Evolutionary conservation across 164 flowering plant species (phyloP), one percentile per base, ranked within the genome.

Genomic region (Aristolochia contorta): DNA sequence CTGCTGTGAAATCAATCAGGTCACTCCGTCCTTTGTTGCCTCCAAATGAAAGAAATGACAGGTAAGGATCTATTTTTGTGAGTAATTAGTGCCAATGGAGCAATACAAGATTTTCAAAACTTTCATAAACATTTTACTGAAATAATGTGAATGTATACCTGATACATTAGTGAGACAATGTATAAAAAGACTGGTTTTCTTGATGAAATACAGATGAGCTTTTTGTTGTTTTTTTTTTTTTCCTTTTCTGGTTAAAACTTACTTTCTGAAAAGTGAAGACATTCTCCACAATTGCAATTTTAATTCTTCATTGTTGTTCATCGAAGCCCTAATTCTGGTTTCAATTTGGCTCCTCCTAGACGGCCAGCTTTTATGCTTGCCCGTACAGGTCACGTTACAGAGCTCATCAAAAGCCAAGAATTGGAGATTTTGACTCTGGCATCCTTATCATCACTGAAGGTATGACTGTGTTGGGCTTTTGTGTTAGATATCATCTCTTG

Each of bases 341-440:
- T 22, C 43, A 6, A 16, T 16, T 62, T 27, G 30, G 32, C 45
- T 18, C 5, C 53, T 20, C 68, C 71, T 79, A 92, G 98, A 77
- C 77, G 79, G 58, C 85, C 84, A 33, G 96, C 87, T 33, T 88
- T 74, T 82, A 91, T 72, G 23, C 80, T 76, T 52, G 81, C 87
- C 72, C 85, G 77, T 60, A 75, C 63, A 25, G 72, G 73, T 53
- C 75, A 57, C 24, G 73, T 78, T 14, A 69, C 77, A 19, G 78
- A 82, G 18, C 68, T 76, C 47, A 73, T 90, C 14, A 62, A 30
- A 47, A 67, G 47, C 63, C 84, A 68, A 51, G 76, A 83, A 46
- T 49, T 83, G 69, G 96, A 86, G 78, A 85, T 93, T 61, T 48
- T 69, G 19, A 93, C 97, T 47, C 92, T 93, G 58, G 94, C 97